Percentiles rank a stretch among this genome's conserved stretches.
Conservation (phyloP, 2,329 filamentous ascomycete species). For the Fusarium sp. region DNA sequence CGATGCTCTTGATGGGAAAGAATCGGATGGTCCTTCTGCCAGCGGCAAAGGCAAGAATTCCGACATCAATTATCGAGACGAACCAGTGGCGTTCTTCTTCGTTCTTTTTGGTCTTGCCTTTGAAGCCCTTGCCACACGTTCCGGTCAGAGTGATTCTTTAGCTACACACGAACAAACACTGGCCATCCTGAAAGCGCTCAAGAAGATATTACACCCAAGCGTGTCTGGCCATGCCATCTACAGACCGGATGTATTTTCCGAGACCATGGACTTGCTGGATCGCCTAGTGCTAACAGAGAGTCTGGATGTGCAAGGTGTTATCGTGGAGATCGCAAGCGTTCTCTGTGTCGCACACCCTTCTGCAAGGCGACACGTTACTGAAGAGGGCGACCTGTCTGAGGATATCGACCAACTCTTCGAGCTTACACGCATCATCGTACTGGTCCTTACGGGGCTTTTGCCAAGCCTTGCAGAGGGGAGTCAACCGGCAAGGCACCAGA, state of each 20-base stretch:
- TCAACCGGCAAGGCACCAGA: conserved; percentile 76
- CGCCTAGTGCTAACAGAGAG: conserved; percentile 92
- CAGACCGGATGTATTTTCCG: conserved; percentile 93
- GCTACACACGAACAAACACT: conserved; percentile 83
- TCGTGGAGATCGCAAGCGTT: conserved; percentile 93
- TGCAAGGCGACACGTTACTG: conserved; percentile 68
- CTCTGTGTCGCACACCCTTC: conserved; percentile 93
- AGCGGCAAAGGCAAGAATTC: conserved; percentile 72
- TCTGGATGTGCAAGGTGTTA: conserved; percentile 87
- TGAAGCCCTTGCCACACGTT: conserved; percentile 89
- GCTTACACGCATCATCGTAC: conserved; percentile 93
- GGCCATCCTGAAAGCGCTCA: conserved; percentile 89
- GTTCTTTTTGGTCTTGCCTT: conserved; percentile 97
- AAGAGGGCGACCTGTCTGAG: conserved; percentile 87
- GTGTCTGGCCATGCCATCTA: conserved; percentile 98
- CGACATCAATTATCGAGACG: conserved; percentile 97
- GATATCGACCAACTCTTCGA: conserved; percentile 99
- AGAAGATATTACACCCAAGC: conserved; percentile 93
- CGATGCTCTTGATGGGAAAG: conserved; percentile 92
- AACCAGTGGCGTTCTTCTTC: conserved; percentile 98
- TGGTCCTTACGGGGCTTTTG: conserved; percentile 88
- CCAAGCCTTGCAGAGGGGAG: conserved; percentile 82
- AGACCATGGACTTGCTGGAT: conserved; percentile 96
- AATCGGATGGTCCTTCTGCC: conserved; percentile 61
- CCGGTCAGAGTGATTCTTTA: conserved; percentile 64